Evolutionary conservation across 352 stramenopile species (phyloP).

Genomic region (Salisapilia sapeloensis): DNA sequence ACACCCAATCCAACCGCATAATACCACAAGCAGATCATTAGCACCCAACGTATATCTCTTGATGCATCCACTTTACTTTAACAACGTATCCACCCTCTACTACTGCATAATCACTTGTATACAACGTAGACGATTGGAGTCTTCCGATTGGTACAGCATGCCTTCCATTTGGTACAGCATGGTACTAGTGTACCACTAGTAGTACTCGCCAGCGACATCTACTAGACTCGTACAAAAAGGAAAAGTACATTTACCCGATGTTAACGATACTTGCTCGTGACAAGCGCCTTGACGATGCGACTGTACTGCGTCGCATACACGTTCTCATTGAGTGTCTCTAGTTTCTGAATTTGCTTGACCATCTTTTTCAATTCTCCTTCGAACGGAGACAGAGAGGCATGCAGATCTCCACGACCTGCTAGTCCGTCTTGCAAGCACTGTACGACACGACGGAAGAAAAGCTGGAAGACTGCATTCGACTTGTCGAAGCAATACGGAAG

Average conservation of each 20-base stretch:
- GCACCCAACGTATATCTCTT: too few relatives aligned
- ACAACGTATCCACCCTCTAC: too few relatives aligned
- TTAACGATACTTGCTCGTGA: conserved; percentile 7
- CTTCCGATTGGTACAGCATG: too few relatives aligned
- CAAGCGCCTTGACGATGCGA: conserved; percentile 20
- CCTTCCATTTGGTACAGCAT: too few relatives aligned
- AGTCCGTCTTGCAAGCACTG: conserved; percentile 7
- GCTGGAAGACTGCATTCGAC: conserved; percentile 32
- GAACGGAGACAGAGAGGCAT: conserved; percentile 34
- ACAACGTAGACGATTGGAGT: too few relatives aligned
- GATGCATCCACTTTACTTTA: too few relatives aligned
- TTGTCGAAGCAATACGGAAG: conserved; percentile 19
- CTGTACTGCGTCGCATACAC: conserved; percentile 57
- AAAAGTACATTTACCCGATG: conserved; percentile 2
- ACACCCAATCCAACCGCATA: too few relatives aligned
- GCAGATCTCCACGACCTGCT: conserved; percentile 8
- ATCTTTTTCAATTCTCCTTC: conserved; percentile 17
- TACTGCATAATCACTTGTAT: too few relatives aligned
- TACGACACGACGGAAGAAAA: conserved; percentile 35
- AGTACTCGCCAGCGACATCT: too few relatives aligned
- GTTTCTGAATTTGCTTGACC: conserved; percentile 10
- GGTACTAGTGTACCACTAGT: too few relatives aligned
- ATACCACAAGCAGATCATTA: too few relatives aligned
- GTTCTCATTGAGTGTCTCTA: conserved; percentile 52
- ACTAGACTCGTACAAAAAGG: too few relatives aligned